Percentiles rank a stretch among this genome's conserved stretches.
Evolutionary conservation across 2,329 filamentous ascomycete genomes (phyloP).

Genomic region (Tolypocladium pustulatum): DNA sequence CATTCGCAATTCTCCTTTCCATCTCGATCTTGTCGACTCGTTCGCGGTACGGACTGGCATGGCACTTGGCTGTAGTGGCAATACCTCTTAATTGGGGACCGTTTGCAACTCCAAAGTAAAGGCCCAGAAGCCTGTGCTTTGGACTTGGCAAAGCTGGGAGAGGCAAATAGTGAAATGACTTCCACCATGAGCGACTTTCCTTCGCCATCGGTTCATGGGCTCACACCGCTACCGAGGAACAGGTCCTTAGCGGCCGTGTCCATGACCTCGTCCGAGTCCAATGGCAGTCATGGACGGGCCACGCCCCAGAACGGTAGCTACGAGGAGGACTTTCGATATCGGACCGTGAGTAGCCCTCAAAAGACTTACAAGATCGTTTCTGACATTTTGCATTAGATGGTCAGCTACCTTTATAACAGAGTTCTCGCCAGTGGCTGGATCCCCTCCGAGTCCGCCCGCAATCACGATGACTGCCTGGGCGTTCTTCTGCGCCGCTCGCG

Average conservation of each 20-base stretch:
- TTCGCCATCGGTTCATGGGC: neutral
- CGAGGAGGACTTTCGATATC: conserved; percentile 19
- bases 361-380: neutral
- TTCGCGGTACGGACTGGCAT: neutral
- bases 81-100: neutral
- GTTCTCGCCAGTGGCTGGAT: conserved; percentile 19
- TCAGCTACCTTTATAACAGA: conserved; percentile 18
- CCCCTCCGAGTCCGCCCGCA: conserved; percentile 6
- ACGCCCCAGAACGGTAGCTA: conserved; percentile 6
- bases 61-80: neutral
- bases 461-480: conserved; percentile 16
- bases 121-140: neutral
- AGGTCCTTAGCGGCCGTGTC: conserved; percentile 3
- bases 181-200: conserved; percentile 2
- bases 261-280: neutral
- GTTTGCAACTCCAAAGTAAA: neutral
- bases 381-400: conserved; percentile 14
- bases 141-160: neutral
- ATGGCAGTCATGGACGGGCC: neutral
- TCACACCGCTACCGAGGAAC: conserved; percentile 1
- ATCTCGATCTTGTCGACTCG: neutral
- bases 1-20: neutral
- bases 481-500: conserved; percentile 27
- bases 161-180: neutral
- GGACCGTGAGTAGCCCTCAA: conserved; percentile 13